Evolutionary conservation across 192 early-diverging fungal species (phyloP), one percentile per base, ranked within the genome.

Genomic region (Podila minutissima): DNA sequence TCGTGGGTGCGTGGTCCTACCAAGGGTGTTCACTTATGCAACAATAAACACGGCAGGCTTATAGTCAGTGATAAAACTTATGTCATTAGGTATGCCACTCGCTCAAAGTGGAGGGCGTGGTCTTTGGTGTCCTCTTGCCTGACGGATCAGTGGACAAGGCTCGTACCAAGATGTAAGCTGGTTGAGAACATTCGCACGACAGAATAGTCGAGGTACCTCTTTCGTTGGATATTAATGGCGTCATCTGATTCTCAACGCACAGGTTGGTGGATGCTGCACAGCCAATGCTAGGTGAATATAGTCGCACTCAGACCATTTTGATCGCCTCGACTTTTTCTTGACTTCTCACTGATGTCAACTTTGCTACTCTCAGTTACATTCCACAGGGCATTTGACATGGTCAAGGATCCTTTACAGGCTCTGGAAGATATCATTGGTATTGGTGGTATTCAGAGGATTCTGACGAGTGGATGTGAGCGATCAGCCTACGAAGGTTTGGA

Each of bases 351-450:
- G 15, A 46, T 8, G 15, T 13, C 13, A 15, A 46, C 15, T 33
- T 17, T 59, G 28, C 32, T 19, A 7, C 24, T 26, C 26, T 29
- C 50, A 82, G 91, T 93, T 3, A 92, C 91, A 11, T 93, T 92
- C 60, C 92, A 93, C 68, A 77, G 92, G 38, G 92, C 92, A 4
- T 93, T 93, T 68, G 92, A 93, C 61, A 83, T 92, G 74, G 75
- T 86, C 7, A 75, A 77, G 29, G 88, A 93, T 60, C 89, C 91
- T 13, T 75, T 83, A 33, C 69, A 86, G 53, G 86, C 91, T 4
- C 77, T 92, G 31, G 84, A 89, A 35, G 88, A 89, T 33, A 83
- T 93, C 11, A 86, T 90, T 50, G 32, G 28, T 1, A 75, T 93
- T 62, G 90, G 90, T 9, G 88, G 87, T 1, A 89, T 92, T 53